Evolutionary conservation across 495 filamentous ascomycete genomes (phyloP).

Genomic region (Daldinia bambusicola): DNA sequence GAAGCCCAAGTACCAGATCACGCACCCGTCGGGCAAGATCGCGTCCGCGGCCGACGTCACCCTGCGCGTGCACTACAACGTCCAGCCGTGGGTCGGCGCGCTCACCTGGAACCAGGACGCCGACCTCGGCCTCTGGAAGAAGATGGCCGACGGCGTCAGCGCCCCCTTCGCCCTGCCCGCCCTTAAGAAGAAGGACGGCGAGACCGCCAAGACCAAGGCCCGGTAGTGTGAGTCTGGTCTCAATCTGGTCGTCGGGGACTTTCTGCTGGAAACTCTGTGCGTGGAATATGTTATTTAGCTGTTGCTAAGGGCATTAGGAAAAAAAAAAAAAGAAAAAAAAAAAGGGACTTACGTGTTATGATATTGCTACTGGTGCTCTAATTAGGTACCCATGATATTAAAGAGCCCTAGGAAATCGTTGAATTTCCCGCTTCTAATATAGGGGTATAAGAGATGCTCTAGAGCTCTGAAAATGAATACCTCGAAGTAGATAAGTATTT

Average conservation of each 20-base stretch:
- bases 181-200: slow-evolving; percentile 67
- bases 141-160: slow-evolving; percentile 68
- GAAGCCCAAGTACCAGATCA: slow-evolving; percentile 93
- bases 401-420: not conserved
- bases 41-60: slow-evolving; percentile 76
- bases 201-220: not conserved
- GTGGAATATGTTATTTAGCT: no score
- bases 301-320: no score
- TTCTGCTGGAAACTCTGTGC: no score
- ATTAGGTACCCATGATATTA: no score
- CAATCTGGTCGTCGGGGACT: no score
- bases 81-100: slow-evolving; percentile 95
- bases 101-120: slow-evolving; percentile 77
- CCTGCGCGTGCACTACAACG: slow-evolving; percentile 87
- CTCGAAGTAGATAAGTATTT: no score
- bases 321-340: no score
- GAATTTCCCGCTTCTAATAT: not conserved
- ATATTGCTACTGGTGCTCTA: not conserved
- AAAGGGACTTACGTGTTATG: not conserved
- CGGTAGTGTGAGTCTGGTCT: not conserved
- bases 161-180: slow-evolving; percentile 77
- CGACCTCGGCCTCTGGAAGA: slow-evolving; percentile 71
- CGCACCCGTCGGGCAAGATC: slow-evolving; percentile 80
- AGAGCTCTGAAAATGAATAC: not conserved
- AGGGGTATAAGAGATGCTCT: not conserved